Evolutionary conservation across 345 rosid species (phyloP).

Genomic region (Zanthoxylum bungeanum): DNA sequence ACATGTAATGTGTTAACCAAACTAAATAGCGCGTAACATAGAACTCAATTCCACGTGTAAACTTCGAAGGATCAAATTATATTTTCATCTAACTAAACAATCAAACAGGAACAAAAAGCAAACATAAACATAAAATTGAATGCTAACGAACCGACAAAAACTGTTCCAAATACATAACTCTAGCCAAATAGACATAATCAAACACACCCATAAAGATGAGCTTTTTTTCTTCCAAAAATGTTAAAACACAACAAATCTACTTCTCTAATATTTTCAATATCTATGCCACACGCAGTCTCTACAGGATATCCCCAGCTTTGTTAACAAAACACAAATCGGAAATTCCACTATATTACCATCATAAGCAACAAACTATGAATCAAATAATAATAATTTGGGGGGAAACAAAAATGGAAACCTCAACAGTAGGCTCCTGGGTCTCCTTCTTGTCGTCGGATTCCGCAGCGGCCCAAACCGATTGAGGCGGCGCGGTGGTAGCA

Average conservation of each 20-base stretch:
- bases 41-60: not conserved
- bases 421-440: conserved; percentile 20
- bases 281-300: not conserved
- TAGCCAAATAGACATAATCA: not conserved
- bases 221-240: not conserved
- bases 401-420: conserved; percentile 8
- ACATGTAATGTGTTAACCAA: not conserved
- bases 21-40: not conserved
- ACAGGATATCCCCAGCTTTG: not conserved
- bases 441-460: conserved; percentile 19
- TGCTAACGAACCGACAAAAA: not conserved
- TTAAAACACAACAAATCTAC: not conserved
- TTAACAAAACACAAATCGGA: too few relatives aligned
- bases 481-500: conserved; percentile 32
- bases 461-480: conserved; percentile 21
- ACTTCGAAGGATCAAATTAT: conserved; percentile 1
- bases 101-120: not conserved
- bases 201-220: not conserved
- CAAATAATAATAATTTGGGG: not conserved
- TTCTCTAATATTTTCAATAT: not conserved
- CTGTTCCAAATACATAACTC: not conserved
- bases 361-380: not conserved
- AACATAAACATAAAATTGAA: not conserved
- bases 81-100: not conserved
- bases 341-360: not conserved